Conservation (phyloP, 140 eudicot species). For the Cichorium intybus region DNA sequence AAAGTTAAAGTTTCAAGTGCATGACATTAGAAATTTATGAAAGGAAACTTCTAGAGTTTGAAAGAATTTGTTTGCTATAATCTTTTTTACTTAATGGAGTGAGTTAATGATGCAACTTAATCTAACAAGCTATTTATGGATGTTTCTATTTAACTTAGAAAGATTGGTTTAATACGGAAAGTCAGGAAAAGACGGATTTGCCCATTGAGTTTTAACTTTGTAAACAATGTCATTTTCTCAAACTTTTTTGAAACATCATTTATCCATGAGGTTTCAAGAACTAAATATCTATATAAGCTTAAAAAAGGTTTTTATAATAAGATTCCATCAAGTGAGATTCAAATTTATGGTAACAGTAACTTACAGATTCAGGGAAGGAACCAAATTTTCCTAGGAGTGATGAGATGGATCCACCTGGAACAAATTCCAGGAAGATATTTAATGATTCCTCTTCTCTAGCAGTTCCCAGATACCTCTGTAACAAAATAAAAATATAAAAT, state of each 20-base stretch:
- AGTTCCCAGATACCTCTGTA: conserved; percentile 91
- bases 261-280: not conserved
- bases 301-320: not conserved
- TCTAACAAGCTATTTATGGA: no score
- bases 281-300: conserved; percentile 3
- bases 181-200: no score
- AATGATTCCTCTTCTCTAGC: conserved; percentile 82
- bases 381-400: conserved; percentile 96
- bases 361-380: conserved; percentile 96
- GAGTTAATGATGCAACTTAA: no score
- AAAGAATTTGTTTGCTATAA: conserved; percentile 4
- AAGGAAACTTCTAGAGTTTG: not conserved
- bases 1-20: conserved; percentile 11
- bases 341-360: conserved; percentile 21
- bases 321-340: conserved; percentile 1
- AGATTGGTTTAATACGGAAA: no score
- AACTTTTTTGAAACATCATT: not conserved
- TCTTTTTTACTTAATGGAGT: no score
- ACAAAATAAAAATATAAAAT: conserved; percentile 12
- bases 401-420: conserved; percentile 94
- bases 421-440: conserved; percentile 90
- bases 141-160: no score
- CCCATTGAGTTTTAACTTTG: no score
- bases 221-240: no score
- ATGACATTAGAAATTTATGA: conserved; percentile 10